phyloP scores from a whole-genome alignment of 257 asterid species.

The Nicotiana noctiflora region DNA sequence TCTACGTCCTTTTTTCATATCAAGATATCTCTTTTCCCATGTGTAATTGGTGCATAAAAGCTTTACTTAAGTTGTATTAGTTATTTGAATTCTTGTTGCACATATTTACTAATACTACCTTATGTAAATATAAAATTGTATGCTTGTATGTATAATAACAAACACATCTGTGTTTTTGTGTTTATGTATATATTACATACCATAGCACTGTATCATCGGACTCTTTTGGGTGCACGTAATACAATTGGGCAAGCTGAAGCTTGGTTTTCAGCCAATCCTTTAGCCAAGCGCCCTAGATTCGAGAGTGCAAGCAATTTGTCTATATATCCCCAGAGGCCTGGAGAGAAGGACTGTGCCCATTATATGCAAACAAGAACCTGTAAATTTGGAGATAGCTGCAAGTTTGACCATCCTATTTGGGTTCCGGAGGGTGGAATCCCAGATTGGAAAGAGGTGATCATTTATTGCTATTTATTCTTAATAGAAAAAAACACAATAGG shows the following conservation, averaged over 20 bases:
- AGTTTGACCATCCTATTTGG: slow-evolving; percentile 99
- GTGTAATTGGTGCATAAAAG: not conserved
- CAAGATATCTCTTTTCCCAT: not conserved
- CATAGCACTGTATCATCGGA: slow-evolving; percentile 88
- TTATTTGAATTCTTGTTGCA: not conserved
- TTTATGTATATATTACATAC: slow-evolving; percentile 63
- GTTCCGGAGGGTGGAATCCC: slow-evolving; percentile 99
- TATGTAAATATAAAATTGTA: slow-evolving; percentile 18
- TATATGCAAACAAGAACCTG: slow-evolving; percentile 99
- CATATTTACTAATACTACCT: not conserved
- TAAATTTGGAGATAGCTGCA: slow-evolving; percentile 99
- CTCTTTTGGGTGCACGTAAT: slow-evolving; percentile 75
- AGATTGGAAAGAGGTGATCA: slow-evolving; percentile 99
- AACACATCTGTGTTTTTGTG: slow-evolving; percentile 33
- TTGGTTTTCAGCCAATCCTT: slow-evolving; percentile 81
- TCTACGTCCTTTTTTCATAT: not conserved
- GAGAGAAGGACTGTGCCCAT: slow-evolving; percentile 99
- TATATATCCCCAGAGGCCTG: slow-evolving; percentile 98
- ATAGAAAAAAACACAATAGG: slow-evolving; percentile 13
- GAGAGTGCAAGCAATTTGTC: slow-evolving; percentile 91
- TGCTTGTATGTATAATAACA: slow-evolving; percentile 26
- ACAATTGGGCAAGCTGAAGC: slow-evolving; percentile 88
- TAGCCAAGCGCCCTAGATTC: slow-evolving; percentile 95
- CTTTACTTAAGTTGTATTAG: slow-evolving; percentile 1
- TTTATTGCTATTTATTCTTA: slow-evolving; percentile 32